These are phyloP conservation scores for Niebla homalea DNA, from an alignment of 495 filamentous ascomycete genomes.

Conservation along the genomic window DNA sequence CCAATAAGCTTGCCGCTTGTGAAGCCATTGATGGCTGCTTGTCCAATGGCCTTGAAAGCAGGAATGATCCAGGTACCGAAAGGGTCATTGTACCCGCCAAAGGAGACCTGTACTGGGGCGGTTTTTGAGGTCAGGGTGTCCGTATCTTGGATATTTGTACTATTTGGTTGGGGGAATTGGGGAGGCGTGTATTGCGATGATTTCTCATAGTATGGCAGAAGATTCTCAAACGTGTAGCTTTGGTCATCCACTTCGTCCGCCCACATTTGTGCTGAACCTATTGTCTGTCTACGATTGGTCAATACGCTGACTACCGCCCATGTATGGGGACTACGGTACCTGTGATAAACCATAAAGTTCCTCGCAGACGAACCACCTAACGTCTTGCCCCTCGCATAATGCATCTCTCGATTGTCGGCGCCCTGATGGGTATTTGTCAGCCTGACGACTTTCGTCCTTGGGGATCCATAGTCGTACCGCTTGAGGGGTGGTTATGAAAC, in stretches of 20 bases:
- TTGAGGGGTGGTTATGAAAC: slow-evolving; percentile 20
- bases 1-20: slow-evolving; percentile 24
- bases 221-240: slow-evolving; percentile 37
- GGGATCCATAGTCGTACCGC: background rate
- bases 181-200: slow-evolving; percentile 40
- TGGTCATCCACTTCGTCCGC: slow-evolving; percentile 41
- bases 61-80: slow-evolving; percentile 24
- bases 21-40: slow-evolving; percentile 21
- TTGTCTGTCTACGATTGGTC: slow-evolving; percentile 19
- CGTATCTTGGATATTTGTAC: slow-evolving; percentile 23
- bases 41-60: slow-evolving; percentile 24
- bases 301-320: background rate
- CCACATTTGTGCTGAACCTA: slow-evolving; percentile 38
- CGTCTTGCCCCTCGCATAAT: slow-evolving; percentile 23
- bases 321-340: slow-evolving; percentile 15
- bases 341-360: slow-evolving; percentile 19
- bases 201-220: slow-evolving; percentile 43
- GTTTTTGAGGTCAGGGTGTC: slow-evolving; percentile 16
- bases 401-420: slow-evolving; percentile 25
- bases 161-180: slow-evolving; percentile 25
- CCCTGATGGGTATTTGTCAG: slow-evolving; percentile 26
- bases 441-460: slow-evolving; percentile 18
- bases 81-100: slow-evolving; percentile 19
- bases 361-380: slow-evolving; percentile 17
- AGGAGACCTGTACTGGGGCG: slow-evolving; percentile 26